A percentile compares a stretch with the other conserved stretches of the same genome.
phyloP scores from a whole-genome alignment of 208 protist species.

The Trypanosoma brucei region DNA sequence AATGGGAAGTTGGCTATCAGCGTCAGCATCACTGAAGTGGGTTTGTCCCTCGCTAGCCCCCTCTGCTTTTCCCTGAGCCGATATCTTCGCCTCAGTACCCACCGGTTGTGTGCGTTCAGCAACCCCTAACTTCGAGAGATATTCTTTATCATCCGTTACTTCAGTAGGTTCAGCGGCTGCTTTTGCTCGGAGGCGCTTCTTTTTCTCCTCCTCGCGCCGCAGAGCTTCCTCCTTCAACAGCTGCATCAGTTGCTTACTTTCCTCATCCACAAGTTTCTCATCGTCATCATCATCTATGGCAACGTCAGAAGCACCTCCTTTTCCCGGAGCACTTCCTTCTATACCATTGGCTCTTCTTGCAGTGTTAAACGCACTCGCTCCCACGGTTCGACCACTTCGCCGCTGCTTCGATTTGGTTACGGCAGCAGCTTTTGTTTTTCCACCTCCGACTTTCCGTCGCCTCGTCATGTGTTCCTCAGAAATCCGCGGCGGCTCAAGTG shows the following conservation, averaged over 20 bases:
- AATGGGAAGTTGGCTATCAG: not conserved
- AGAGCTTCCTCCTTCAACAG: slow-evolving; percentile 20
- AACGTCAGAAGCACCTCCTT: too few species aligned
- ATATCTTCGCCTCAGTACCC: not conserved
- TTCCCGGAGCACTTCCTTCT: too few species aligned
- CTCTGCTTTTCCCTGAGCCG: not conserved
- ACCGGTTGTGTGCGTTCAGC: too few species aligned
- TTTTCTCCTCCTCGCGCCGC: slow-evolving; percentile 3
- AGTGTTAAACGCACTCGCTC: too few species aligned
- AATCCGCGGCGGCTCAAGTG: too few species aligned
- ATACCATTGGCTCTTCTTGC: too few species aligned
- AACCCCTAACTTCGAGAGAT: not conserved
- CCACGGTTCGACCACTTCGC: too few species aligned
- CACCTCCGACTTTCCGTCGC: too few species aligned
- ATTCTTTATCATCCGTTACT: not conserved
- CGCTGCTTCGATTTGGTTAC: too few species aligned
- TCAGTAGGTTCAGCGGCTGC: not conserved
- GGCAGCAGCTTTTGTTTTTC: too few species aligned
- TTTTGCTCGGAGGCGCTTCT: not conserved
- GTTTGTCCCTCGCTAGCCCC: not conserved
- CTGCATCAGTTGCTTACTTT: slow-evolving; percentile 27
- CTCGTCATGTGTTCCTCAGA: too few species aligned
- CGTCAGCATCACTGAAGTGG: not conserved
- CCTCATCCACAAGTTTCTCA: slow-evolving; percentile 22
- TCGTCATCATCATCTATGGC: not conserved